Conservation (phyloP, 2,329 filamentous ascomycete genomes). For the Pestalotiopsis sp. region DNA sequence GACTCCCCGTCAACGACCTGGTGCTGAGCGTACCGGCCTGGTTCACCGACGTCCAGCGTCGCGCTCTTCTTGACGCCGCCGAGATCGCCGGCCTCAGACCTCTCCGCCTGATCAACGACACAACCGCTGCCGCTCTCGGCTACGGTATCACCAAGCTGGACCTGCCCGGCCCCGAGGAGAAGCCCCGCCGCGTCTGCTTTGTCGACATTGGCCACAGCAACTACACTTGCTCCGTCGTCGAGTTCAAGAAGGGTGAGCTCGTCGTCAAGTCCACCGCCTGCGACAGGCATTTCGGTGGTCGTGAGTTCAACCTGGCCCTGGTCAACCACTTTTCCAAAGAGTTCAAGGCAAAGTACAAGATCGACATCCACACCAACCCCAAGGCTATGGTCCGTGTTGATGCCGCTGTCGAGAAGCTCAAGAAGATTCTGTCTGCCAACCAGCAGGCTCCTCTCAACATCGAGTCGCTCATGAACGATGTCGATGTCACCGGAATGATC, state of each 20-base stretch:
- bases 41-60: slow-evolving; percentile 95
- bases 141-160: slow-evolving; percentile 99
- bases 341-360: slow-evolving; percentile 97
- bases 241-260: slow-evolving; percentile 97
- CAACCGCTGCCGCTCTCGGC: slow-evolving; percentile 90
- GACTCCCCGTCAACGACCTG: slow-evolving; percentile 87
- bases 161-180: slow-evolving; percentile 82
- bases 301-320: slow-evolving; percentile 93
- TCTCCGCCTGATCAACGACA: slow-evolving; percentile 96
- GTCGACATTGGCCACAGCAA: slow-evolving; percentile 96
- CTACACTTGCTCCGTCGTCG: slow-evolving; percentile 91
- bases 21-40: slow-evolving; percentile 94
- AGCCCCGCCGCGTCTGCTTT: slow-evolving; percentile 87
- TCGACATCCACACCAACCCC: slow-evolving; percentile 87
- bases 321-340: slow-evolving; percentile 94
- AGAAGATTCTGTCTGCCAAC: slow-evolving; percentile 98
- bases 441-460: slow-evolving; percentile 91
- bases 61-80: slow-evolving; percentile 85
- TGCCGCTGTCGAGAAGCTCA: slow-evolving; percentile 91
- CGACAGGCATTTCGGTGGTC: slow-evolving; percentile 95
- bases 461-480: slow-evolving; percentile 97
- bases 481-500: slow-evolving; percentile 86
- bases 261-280: slow-evolving; percentile 89
- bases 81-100: slow-evolving; percentile 93
- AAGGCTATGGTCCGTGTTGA: slow-evolving; percentile 88